Conservation (phyloP, 106 monocot genomes). For the Phalaenopsis equestris region DNA sequence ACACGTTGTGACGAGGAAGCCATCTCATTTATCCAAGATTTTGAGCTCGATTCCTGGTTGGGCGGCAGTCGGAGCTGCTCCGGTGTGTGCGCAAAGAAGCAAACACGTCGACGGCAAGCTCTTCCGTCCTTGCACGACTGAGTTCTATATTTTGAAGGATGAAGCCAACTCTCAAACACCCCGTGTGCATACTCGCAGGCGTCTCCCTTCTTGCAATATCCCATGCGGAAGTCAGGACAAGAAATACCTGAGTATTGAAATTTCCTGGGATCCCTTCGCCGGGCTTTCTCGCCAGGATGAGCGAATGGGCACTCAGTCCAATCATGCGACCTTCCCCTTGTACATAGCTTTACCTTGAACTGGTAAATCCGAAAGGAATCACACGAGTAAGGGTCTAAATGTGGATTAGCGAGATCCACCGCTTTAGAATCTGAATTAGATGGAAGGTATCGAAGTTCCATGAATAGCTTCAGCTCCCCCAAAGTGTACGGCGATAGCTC, state of each 20-base stretch:
- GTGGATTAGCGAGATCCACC: not conserved
- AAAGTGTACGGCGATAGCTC: not conserved
- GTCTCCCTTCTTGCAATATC: slow-evolving; percentile 25
- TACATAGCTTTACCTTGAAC: slow-evolving; percentile 38
- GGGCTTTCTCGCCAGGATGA: slow-evolving; percentile 37
- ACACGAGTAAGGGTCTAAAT: not conserved
- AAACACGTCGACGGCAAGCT: slow-evolving; percentile 4
- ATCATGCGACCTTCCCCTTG: slow-evolving; percentile 21
- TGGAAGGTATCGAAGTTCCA: not conserved
- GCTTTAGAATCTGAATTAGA: not conserved
- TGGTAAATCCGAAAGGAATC: slow-evolving; percentile 41
- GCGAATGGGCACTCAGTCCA: slow-evolving; percentile 50
- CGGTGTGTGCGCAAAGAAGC: slow-evolving; percentile 59
- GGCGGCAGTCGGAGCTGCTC: slow-evolving; percentile 40
- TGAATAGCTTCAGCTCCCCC: not conserved
- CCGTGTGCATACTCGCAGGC: slow-evolving; percentile 46
- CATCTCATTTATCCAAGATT: not conserved
- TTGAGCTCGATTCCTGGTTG: not conserved
- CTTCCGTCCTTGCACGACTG: slow-evolving; percentile 7
- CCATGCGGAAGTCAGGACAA: slow-evolving; percentile 35
- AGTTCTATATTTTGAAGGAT: slow-evolving; percentile 39
- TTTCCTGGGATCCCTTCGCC: slow-evolving; percentile 35
- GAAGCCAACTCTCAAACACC: slow-evolving; percentile 89
- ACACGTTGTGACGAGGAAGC: not conserved
- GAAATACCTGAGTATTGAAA: slow-evolving; percentile 29